Evolutionary conservation across 306 rosid species (phyloP), one percentile per base, ranked within the genome.

Genomic region (Alnus rubra): DNA sequence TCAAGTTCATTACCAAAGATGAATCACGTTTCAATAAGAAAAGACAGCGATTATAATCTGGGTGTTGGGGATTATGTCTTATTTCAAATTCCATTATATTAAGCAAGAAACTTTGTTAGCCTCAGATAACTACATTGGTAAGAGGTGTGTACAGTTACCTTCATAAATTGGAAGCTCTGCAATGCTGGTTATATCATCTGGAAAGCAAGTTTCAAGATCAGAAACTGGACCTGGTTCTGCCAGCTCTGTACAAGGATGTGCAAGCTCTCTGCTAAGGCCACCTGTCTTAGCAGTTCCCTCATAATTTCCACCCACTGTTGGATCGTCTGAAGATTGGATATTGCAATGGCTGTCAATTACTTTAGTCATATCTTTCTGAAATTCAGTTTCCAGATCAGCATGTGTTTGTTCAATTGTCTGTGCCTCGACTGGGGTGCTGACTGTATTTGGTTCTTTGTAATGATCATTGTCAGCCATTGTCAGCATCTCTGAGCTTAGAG

Each of bases 91-190:
- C 45, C 69, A 63, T 63, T 63, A 13, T 33, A 33, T 35, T 64
- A 35, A 35, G 70, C 48, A 37, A 64, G 19, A 35, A 64, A 16
- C 35, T 33, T 15, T 35, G 28, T 37, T 9, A 64, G 7, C 70
- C n/a, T 35, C 30, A 52, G 44, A 47, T 30, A 80, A 65, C 16
- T 55, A 52, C 74, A 74, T n/a, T 53, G 9, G 42, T 11, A 45
- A 19, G 62, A 52, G 28, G 49, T 14, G 30, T 35, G 39, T 1
- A 64, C 42, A 55, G 12, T 64, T 92, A 95, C 99, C 99, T 89
- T 88, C 78, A 68, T 52, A 69, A 14, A 71, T 47, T 31, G 81
- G 60, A 42, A 59, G 71, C 54, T 69, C 81, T 67, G 75, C 69
- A 49, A 62, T 28, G 65, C 69, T 88, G 80, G 77, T 79, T 73